Conservation (phyloP, 257 asterid species). For the Solanum virginianum region DNA sequence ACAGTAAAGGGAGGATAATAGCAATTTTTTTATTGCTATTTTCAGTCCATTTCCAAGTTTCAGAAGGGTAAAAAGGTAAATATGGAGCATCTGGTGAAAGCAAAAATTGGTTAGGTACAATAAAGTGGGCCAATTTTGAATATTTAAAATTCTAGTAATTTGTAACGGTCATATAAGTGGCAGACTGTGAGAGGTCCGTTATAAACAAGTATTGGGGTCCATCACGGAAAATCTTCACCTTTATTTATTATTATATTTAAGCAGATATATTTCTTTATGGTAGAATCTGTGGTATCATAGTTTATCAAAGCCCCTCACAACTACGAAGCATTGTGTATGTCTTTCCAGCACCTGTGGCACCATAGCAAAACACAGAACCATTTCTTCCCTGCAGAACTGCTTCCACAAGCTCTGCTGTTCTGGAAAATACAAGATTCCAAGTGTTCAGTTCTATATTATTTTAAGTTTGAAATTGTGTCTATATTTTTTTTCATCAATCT, state of each 20-base stretch:
- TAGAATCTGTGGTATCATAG: background rate
- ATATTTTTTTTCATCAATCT: background rate
- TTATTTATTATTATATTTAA: background rate
- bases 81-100: background rate
- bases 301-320: background rate
- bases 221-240: background rate
- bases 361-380: constrained; percentile 61
- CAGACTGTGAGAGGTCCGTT: constrained; percentile 14
- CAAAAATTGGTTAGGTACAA: background rate
- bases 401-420: constrained; percentile 66
- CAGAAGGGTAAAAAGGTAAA: background rate
- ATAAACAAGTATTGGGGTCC: constrained; percentile 2
- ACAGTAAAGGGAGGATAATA: background rate
- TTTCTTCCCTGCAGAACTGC: constrained; percentile 58
- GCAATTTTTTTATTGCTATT: background rate
- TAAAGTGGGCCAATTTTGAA: background rate
- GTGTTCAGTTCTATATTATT: background rate
- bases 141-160: background rate
- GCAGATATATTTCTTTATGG: background rate
- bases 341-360: constrained; percentile 69
- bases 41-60: background rate
- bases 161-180: constrained; percentile 22
- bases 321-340: constrained; percentile 42
- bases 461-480: fast-evolving
- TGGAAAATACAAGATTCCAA: constrained; percentile 9